Conservation (phyloP, 306 rosid species). For the Dalbergia cultrata region DNA sequence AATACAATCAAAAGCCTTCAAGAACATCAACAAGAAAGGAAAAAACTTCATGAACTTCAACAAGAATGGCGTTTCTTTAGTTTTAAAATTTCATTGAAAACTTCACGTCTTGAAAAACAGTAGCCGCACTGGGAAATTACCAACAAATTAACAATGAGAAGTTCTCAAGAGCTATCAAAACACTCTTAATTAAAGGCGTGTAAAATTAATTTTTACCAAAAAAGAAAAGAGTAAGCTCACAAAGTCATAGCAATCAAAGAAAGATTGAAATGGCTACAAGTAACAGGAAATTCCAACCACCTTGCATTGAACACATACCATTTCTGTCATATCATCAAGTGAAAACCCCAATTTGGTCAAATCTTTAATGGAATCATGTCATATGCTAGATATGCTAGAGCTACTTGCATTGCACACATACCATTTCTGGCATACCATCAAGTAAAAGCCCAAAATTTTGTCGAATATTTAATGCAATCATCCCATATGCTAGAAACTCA, state of each 20-base stretch:
- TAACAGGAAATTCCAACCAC: constrained; percentile 14
- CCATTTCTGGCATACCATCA: constrained; percentile 2
- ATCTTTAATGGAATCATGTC: constrained; percentile 10
- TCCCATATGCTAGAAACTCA: constrained; percentile 17
- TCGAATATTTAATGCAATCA: constrained; percentile 18
- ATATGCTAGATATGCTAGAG: constrained; percentile 12
- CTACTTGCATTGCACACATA: constrained; percentile 2
- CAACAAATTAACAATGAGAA: not conserved
- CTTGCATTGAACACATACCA: constrained; percentile 11
- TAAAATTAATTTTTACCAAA: not conserved
- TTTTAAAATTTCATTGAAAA: too few species aligned
- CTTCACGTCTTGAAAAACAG: too few species aligned
- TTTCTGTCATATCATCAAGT: not conserved
- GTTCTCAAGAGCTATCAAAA: constrained; percentile 18
- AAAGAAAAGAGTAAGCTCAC: not conserved
- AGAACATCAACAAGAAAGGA: too few species aligned
- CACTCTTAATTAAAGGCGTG: not conserved
- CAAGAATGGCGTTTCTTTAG: too few species aligned
- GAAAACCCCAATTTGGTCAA: constrained; percentile 22
- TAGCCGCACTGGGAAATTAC: too few species aligned
- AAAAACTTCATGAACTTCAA: too few species aligned
- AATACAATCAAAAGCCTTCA: too few species aligned
- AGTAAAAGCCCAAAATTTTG: constrained; percentile 14
- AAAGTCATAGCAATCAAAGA: constrained; percentile 4
- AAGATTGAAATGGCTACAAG: constrained; percentile 15